Evolutionary conservation across 2,329 filamentous ascomycete genomes (phyloP), one percentile per base, ranked within the genome.

Genomic region (Scleromitrula shiraiana): DNA sequence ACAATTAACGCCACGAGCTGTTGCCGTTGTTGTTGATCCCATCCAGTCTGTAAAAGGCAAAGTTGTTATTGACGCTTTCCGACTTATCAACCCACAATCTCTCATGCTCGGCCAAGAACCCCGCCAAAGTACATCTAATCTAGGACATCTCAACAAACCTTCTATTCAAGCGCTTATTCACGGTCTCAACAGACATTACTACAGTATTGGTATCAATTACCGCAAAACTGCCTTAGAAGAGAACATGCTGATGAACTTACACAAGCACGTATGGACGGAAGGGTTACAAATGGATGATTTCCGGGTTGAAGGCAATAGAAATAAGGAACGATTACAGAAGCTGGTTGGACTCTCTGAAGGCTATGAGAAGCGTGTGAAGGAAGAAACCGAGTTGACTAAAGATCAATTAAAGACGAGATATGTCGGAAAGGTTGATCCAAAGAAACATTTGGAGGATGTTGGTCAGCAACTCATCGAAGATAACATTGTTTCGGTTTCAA

Each of bases 41-140:
- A 97, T 98, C 63, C 93, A 98, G 70, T 97, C 93, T 52, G 93
- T 98, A 65, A 98, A 98, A 75, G 93, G 93, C 70, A 98, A 98
- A 70, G 93, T 98, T 60, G 93, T 98, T 60, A 98, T 98, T 59
- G 93, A 98, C 66, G 93, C 93, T 48, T 98, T 98, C 80, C 88
- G 93, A 58, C 81, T 97, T 48, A 98, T 98, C 71, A 95, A 95
- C 73, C 90, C 93, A 12, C 93, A 98, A 70, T 90, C 90, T 12
- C 78, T 98, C 55, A 95, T 98, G 82, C 88, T 97, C 69, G 93
- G 93, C 3, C 93, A 98, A 67, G 93, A 98, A 67, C 93, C 93
- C 9, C 85, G 93, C 49, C 93, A 98, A 69, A 97, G 90, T 62
- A 98, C 93, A 32, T 96, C 90, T 57, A 98, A 98, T 72, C 71